Evolutionary conservation across 2,329 filamentous ascomycete genomes (phyloP), one percentile per base, ranked within the genome.

Genomic region (Thyridium curvatum): DNA sequence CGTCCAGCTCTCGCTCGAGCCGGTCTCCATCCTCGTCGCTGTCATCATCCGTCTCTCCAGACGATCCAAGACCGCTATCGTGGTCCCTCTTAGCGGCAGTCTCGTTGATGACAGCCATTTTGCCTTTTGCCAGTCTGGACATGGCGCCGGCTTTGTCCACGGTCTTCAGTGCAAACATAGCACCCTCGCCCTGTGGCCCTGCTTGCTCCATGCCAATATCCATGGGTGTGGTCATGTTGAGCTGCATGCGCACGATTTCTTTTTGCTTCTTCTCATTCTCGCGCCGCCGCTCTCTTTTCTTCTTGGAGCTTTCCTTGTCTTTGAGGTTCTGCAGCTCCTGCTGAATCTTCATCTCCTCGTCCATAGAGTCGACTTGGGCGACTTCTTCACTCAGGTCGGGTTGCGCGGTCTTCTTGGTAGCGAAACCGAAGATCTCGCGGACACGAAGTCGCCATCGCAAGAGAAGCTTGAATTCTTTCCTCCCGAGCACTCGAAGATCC

Each of bases 181-280:
- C 72, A 34, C 88, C 86, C 32, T 88, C 82, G 17, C 87, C 90
- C 36, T 77, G 70, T 0, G 86, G 85, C 0, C 87, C 87, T 17
- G 77, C 66, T 61, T 93, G 88, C 56, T 95, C 93, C 66, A 94
- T 77, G 53, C 93, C 93, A 46, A 98, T 95, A 47, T 98, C 93
- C 72, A 88, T 93, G 8, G 93, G 93, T 1, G 89, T 86, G 3
- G 83, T 84, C 93, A 98, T 98, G 65, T 96, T 84, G 69, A 98
- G 80, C 62, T 98, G 93, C 84, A 98, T 84, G 28, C 93, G 82
- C n/a, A 94, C 74, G 43, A 97, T 88, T 48, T 97, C 93, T 51
- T 86, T 93, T 51, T 93, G 86, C 63, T 94, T 97, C 60, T 81
- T 81, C 61, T 98, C 93, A 48, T 98, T 98, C 43, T 94, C 89